Base-by-base conservation (phyloP, 495 filamentous ascomycete genomes). In the Bacidia gigantensis region DNA sequence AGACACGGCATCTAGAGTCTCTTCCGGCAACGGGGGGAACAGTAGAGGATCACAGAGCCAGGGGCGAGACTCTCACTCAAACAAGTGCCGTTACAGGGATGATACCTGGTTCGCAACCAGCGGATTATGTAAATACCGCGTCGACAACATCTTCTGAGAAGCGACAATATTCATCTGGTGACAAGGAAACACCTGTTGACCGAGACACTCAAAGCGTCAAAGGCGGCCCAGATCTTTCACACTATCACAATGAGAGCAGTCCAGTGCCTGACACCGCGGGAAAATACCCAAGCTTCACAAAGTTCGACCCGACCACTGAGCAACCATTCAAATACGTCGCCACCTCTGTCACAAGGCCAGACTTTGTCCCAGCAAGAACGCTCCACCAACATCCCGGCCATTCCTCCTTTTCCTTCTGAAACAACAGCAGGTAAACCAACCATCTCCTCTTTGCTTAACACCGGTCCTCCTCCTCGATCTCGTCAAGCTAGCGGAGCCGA, bases 121-220 rank as follows among this genome's bases (percentile, higher is more conserved):
- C 73, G 2, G 84, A 86, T 42, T 80, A 90, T 54, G 66, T 77
- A 24, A 95, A 95, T 58, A 84, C 89, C 58, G 89, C 88, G 2
- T 94, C 89, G 7, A 92, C 87, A 0, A 88, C 86, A n/a, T 84
- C 84, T 39, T 87, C 83, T 3, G 79, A 83, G 35, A 81, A 86
- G 57, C 88, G 86, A 58, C 84, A 81, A 0, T 66, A 67, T 35
- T 69, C 73, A 35, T 70, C 65, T 1, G 72, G 65, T 0, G 58
- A 64, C 17, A 56, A 58, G 22, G 54, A 58, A 32, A 58, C 56
- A 14, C 29, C 29, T 35, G 29, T 35, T 5, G 29, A 35, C 14
- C 5, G 29, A 14, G 14, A 35, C 29, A 7, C 29, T 81, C 3
- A 84, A 81, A 56, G 81, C 72, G 65, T 56, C 49, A 41, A 40